Evolutionary conservation across 768 basidiomycete species (phyloP), one percentile per base, ranked within the genome.

Genomic region (Cystofilobasidium ferigula): DNA sequence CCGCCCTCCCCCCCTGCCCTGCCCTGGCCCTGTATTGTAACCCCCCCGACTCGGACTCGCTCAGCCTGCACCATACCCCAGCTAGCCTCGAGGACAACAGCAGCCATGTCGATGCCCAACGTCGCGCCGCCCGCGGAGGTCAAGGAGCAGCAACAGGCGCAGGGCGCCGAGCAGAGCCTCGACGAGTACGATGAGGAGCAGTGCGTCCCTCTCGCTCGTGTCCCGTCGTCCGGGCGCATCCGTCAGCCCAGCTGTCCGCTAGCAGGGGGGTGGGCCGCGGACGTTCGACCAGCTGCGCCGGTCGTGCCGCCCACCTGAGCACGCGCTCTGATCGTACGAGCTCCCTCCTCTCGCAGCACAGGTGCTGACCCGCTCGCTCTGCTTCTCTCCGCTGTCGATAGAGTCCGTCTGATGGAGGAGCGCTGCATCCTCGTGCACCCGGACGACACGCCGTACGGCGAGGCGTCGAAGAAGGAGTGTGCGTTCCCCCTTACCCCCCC

Each of bases 391-490:
- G 20, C 20, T 64, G 16, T 2, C 16, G 20, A 40, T 32, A 66
- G 64, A 75, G 89, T 90, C 40, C 82, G 86, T 68, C 81, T 99
- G 65, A 99, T 99, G 95, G 89, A 92, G 71, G 95, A 99, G 77
- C 80, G 77, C 54, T 77, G 72, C 70, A 76, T 76, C 58, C 69
- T 77, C 26, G 72, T 77, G 4, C 72, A 72, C 14, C 71, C 72
- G 18, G 62, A 74, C 18, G 76, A 77, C 62, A 69, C 71, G 60
- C 72, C 74, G 0, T 76, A 76, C 61, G 75, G 75, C 4, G 76
- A 77, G 61, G 76, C 85, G 63, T 93, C 93, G 77, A 99, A 99
- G 81, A 99, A 98, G 79, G 92, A 89, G 26, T 98, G 94, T 92
- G 72, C 70, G 86, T 79, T 6, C 38, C 32, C 40, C 34, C 38